phyloP scores from a whole-genome alignment of 2,329 filamentous ascomycete species.

The Diaporthe sp. region DNA sequence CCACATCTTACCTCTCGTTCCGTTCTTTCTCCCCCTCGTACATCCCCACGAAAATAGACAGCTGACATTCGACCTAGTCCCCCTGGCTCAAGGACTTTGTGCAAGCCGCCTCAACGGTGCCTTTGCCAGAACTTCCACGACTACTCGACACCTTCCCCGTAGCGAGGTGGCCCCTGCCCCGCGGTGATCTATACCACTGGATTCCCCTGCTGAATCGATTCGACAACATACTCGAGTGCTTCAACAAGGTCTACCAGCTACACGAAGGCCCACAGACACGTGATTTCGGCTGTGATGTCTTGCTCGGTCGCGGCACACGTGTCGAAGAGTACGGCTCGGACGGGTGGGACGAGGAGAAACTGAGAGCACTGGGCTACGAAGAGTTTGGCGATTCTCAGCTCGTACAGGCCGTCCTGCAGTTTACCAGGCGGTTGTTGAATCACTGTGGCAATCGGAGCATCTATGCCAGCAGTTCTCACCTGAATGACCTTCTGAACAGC shows the following conservation, averaged over 20 bases:
- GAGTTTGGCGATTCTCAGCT: conserved; percentile 85
- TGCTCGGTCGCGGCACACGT: conserved; percentile 70
- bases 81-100: conserved; percentile 89
- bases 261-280: conserved; percentile 83
- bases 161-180: conserved; percentile 92
- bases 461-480: conserved; percentile 91
- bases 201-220: conserved; percentile 94
- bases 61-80: conserved; percentile 70
- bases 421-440: conserved; percentile 89
- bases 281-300: conserved; percentile 77
- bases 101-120: conserved; percentile 74
- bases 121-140: conserved; percentile 82
- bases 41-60: conserved; percentile 31
- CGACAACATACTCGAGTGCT: conserved; percentile 86
- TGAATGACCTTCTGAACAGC: conserved; percentile 91
- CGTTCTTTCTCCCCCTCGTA: conserved; percentile 2
- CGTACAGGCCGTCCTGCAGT: conserved; percentile 83
- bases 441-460: conserved; percentile 97
- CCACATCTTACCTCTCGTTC: conserved; percentile 40
- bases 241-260: conserved; percentile 85
- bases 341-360: conserved; percentile 59
- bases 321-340: conserved; percentile 66
- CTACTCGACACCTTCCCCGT: conserved; percentile 82
- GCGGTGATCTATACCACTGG: conserved; percentile 98
- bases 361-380: conserved; percentile 74